phyloP scores from a whole-genome alignment of 202 grass and related monocot species.

The Zoysia matrella region DNA sequence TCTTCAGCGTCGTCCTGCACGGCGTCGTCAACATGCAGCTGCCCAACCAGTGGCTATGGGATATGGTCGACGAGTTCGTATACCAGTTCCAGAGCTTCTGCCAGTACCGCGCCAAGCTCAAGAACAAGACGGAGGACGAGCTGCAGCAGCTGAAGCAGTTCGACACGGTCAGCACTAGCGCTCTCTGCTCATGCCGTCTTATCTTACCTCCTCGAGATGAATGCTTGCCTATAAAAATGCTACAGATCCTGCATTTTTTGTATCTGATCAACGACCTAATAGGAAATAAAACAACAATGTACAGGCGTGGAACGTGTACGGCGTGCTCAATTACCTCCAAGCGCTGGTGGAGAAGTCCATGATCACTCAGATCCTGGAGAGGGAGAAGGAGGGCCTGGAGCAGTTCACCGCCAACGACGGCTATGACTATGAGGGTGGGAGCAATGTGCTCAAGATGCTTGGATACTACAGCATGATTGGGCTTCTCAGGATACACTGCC shows the following conservation, averaged over 20 bases:
- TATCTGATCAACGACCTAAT: neutral
- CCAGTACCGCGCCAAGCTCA: constrained; percentile 93
- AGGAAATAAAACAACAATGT: neutral
- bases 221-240: too few relatives aligned
- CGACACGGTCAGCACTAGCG: constrained; percentile 55
- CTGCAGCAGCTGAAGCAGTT: constrained; percentile 80
- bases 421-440: constrained; percentile 92
- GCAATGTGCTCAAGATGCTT: constrained; percentile 97
- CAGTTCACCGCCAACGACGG: constrained; percentile 88
- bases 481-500: constrained; percentile 94
- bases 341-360: constrained; percentile 96
- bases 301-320: constrained; percentile 96
- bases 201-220: neutral
- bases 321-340: constrained; percentile 96
- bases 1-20: constrained; percentile 88
- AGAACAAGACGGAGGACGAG: constrained; percentile 88
- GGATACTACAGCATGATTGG: constrained; percentile 99
- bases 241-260: neutral
- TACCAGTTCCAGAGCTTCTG: constrained; percentile 99
- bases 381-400: constrained; percentile 93
- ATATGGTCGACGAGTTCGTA: constrained; percentile 98
- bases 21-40: constrained; percentile 99
- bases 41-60: constrained; percentile 99
- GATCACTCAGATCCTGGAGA: constrained; percentile 87
- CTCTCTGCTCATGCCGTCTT: too few relatives aligned